Evolutionary conservation across 768 basidiomycete genomes (phyloP).

Genomic region (Podaxis sp.): DNA sequence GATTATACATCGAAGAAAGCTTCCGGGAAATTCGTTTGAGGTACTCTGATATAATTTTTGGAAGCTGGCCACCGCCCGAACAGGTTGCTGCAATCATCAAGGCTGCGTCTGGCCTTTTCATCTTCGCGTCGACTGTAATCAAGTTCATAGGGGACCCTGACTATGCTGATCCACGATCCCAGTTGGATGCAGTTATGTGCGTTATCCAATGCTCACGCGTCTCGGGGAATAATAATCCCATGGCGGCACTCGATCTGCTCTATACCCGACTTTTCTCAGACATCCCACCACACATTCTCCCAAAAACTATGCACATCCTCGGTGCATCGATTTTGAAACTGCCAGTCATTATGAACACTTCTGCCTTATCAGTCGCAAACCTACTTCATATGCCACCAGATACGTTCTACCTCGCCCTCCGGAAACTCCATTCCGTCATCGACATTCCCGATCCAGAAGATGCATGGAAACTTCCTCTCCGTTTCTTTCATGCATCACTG

Average conservation of each 20-base stretch:
- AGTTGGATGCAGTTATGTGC: background rate
- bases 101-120: background rate
- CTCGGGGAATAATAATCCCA: background rate
- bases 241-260: background rate
- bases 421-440: background rate
- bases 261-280: background rate
- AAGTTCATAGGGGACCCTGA: background rate
- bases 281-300: background rate
- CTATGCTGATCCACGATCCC: background rate
- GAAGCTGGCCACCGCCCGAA: background rate
- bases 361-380: background rate
- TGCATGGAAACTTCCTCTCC: background rate
- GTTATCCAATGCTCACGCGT: background rate
- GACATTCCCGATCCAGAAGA: background rate
- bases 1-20: background rate
- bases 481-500: background rate
- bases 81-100: background rate
- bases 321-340: background rate
- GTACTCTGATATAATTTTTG: background rate
- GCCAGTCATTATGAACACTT: background rate
- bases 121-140: background rate
- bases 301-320: background rate
- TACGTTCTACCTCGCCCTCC: background rate
- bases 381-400: background rate
- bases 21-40: background rate